phyloP scores from a whole-genome alignment of 2,329 filamentous ascomycete genomes.

The Colletotrichum horii region DNA sequence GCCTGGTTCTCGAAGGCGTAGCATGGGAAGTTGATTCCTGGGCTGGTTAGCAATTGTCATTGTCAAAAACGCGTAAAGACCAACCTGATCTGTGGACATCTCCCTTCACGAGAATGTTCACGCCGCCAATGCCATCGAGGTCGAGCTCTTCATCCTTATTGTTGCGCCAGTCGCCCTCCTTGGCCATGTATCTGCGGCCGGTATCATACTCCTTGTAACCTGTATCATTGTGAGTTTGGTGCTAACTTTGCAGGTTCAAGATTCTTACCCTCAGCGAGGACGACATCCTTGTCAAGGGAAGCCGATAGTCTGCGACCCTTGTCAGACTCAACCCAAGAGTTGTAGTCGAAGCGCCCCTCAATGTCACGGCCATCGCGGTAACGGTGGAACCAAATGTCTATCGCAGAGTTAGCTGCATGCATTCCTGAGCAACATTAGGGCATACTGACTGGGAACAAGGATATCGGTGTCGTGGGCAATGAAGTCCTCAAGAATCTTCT shows the following conservation, averaged over 20 bases:
- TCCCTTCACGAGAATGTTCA: constrained; percentile 97
- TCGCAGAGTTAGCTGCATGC: constrained; percentile 15
- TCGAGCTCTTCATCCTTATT: constrained; percentile 93
- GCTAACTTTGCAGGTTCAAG: not conserved
- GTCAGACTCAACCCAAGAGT: constrained; percentile 96
- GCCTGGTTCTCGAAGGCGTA: constrained; percentile 99
- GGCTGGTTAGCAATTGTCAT: not conserved
- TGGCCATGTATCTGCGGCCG: constrained; percentile 86
- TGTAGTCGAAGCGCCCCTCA: constrained; percentile 98
- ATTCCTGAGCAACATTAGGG: not conserved
- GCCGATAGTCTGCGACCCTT: constrained; percentile 78
- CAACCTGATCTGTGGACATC: constrained; percentile 94
- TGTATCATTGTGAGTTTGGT: constrained; percentile 39
- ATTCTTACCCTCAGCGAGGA: constrained; percentile 83
- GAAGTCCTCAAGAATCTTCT: constrained; percentile 90
- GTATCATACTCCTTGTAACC: constrained; percentile 95
- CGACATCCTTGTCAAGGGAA: constrained; percentile 76
- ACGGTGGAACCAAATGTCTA: constrained; percentile 97
- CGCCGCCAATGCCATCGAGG: constrained; percentile 94
- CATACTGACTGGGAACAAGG: constrained; percentile 84
- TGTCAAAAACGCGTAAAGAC: constrained; percentile 27
- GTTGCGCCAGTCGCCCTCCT: constrained; percentile 88
- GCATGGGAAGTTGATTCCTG: constrained; percentile 95
- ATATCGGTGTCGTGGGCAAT: constrained; percentile 93
- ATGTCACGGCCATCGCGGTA: constrained; percentile 84